Conservation (phyloP, 73 alveolate genomes). For the Blepharisma stoltei region DNA sequence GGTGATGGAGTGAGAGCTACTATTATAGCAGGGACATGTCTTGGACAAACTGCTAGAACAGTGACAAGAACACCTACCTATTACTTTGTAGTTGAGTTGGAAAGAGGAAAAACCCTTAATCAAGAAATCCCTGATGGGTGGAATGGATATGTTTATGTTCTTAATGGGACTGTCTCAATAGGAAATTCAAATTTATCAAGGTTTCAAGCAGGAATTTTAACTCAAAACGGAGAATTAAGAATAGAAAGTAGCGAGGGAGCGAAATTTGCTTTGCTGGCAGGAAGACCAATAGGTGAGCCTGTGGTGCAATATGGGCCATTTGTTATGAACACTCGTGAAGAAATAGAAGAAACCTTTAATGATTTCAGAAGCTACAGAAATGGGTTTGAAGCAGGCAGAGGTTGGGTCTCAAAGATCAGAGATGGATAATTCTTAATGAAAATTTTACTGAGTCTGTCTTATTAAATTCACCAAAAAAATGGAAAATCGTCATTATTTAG, state of each 20-base stretch:
- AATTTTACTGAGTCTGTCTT: no score
- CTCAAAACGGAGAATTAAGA: slow-evolving; percentile 3
- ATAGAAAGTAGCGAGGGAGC: slow-evolving; percentile 26
- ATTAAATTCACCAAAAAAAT: no score
- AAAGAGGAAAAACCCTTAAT: slow-evolving; percentile 42
- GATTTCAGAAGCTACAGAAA: slow-evolving; percentile 62
- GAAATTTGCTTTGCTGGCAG: slow-evolving; percentile 64
- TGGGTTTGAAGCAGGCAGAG: slow-evolving; percentile 80
- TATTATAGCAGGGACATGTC: slow-evolving; percentile 85
- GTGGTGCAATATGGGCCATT: slow-evolving; percentile 71
- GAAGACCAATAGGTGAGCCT: slow-evolving; percentile 77
- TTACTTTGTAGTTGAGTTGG: slow-evolving; percentile 64
- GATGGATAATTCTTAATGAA: no score
- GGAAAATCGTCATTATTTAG: no score
- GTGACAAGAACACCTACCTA: slow-evolving; percentile 85
- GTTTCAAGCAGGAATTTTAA: slow-evolving; percentile 31
- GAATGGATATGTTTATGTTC: slow-evolving; percentile 56
- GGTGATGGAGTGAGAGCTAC: slow-evolving; percentile 56
- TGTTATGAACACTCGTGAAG: slow-evolving; percentile 69
- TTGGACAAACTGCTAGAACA: slow-evolving; percentile 83
- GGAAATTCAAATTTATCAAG: background rate
- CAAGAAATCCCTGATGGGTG: slow-evolving; percentile 64
- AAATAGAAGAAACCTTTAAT: slow-evolving; percentile 52
- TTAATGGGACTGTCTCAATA: slow-evolving; percentile 56
- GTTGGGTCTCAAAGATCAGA: slow-evolving; percentile 64